Conservation (phyloP, 192 early-diverging fungal genomes). For the Linnemannia hyalina region DNA sequence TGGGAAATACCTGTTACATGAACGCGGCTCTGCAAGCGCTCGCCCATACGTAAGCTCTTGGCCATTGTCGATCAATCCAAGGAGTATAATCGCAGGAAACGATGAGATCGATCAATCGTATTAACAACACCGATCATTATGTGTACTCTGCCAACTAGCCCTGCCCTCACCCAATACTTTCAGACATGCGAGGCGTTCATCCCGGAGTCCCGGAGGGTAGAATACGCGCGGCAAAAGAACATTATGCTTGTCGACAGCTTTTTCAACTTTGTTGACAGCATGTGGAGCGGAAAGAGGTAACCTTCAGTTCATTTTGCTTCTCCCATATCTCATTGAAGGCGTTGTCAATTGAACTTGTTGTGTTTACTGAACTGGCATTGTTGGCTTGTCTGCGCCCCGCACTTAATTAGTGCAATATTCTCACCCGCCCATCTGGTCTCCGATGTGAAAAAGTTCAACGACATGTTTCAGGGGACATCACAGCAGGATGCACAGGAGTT, state of each 20-base stretch:
- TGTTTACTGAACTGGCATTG: neutral
- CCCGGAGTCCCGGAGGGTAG: conserved; percentile 39
- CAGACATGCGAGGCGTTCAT: conserved; percentile 58
- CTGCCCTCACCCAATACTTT: conserved; percentile 53
- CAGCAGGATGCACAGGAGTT: conserved; percentile 62
- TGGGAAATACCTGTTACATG: conserved; percentile 61
- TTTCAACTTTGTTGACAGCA: conserved; percentile 42
- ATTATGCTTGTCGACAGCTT: conserved; percentile 53
- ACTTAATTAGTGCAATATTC: conserved; percentile 45
- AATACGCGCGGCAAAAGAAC: conserved; percentile 49
- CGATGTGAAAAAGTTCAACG: conserved; percentile 55
- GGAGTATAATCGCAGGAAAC: neutral
- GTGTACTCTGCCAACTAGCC: conserved; percentile 14
- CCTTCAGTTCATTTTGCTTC: too few relatives aligned
- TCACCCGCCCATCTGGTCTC: conserved; percentile 42
- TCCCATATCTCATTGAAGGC: too few relatives aligned
- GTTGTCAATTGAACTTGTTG: neutral
- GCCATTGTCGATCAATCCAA: neutral
- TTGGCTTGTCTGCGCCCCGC: neutral
- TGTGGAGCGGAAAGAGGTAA: conserved; percentile 61
- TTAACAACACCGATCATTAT: neutral
- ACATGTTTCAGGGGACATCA: conserved; percentile 50
- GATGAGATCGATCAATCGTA: neutral
- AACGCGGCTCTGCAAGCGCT: conserved; percentile 57
- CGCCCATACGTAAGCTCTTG: conserved; percentile 51